Conservation (phyloP, 257 asterid species). For the Solanum rostratum region DNA sequence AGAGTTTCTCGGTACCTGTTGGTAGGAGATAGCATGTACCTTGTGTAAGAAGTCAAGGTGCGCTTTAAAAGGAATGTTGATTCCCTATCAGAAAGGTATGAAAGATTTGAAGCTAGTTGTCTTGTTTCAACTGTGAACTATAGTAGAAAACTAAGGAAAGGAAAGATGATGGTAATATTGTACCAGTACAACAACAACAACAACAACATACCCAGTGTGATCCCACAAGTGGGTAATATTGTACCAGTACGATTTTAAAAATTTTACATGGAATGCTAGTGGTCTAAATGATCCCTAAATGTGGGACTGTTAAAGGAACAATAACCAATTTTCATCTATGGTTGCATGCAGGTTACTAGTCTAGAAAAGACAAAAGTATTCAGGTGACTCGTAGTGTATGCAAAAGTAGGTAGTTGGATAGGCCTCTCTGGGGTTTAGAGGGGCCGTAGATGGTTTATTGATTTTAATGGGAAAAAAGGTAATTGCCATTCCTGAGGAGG, state of each 20-base stretch:
- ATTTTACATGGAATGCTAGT: background rate
- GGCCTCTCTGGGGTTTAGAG: background rate
- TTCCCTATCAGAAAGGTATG: background rate
- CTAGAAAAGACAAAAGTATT: background rate
- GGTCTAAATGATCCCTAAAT: background rate
- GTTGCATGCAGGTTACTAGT: background rate
- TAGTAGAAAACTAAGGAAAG: background rate
- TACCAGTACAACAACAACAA: no score
- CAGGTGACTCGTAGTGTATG: background rate
- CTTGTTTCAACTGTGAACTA: background rate
- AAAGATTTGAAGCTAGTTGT: background rate
- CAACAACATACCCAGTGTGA: no score
- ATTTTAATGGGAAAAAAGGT: background rate
- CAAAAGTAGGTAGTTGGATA: background rate
- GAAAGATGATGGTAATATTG: background rate
- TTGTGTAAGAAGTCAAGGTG: no score
- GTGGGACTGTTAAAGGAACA: background rate
- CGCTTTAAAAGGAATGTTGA: background rate
- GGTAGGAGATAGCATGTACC: no score
- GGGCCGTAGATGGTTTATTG: background rate
- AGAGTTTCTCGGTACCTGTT: no score
- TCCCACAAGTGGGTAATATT: no score
- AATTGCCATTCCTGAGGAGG: background rate
- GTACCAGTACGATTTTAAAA: background rate
- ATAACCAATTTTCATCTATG: background rate